Base-by-base conservation (phyloP, 2,329 filamentous ascomycete genomes). In the Chrysoporthe deuterocubensis region DNA sequence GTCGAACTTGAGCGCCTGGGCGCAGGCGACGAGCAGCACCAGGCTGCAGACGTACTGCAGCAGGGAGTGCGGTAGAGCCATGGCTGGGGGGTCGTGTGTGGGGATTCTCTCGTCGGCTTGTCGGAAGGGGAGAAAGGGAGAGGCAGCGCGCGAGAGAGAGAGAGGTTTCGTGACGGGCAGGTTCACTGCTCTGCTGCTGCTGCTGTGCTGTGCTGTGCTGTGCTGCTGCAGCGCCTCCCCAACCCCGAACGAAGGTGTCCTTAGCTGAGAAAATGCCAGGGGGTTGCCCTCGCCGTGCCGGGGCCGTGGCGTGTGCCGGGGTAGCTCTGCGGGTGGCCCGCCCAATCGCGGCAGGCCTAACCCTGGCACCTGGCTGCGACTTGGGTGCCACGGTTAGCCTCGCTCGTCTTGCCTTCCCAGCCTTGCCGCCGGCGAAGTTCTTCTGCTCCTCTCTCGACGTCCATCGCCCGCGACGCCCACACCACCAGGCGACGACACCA, bases 1-100 rank as follows among this genome's bases (percentile, higher is more conserved):
- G 76, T 99, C 96, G 86, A 99, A 97, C 84, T 97, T 97, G 75
- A 99, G 89, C 69, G 94, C 94, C 73, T 85, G 80, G 71, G 83
- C 81, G 72, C 82, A 82, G 69, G 83, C 81, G 71, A 85, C 80
- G 68, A 90, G 79, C 67, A 90, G 79, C 72, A 89, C 78, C 63
- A 89, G 75, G 78, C 85, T 83, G 82, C 84, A 88, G 78, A 89
- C 74, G 75, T 83, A 83, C 78, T 84, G 86, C 82, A 89, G 81
- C 75, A 88, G 76, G 71, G 82, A 83, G 77, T 78, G 79, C 74
- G 81, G 78, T 72, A 79, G 76, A 71, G 84, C 83, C 85, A 88
- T 88, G 73, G 73, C 76, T 42, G 14, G 8, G 16, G 16, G 40
- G n/a, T n/a, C n/a, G n/a, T 57, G 60, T n/a, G 16, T 40, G 34